Evolutionary conservation across 2,329 filamentous ascomycete genomes (phyloP), one percentile per base, ranked within the genome.

Genomic region (Colletotrichum sp.): DNA sequence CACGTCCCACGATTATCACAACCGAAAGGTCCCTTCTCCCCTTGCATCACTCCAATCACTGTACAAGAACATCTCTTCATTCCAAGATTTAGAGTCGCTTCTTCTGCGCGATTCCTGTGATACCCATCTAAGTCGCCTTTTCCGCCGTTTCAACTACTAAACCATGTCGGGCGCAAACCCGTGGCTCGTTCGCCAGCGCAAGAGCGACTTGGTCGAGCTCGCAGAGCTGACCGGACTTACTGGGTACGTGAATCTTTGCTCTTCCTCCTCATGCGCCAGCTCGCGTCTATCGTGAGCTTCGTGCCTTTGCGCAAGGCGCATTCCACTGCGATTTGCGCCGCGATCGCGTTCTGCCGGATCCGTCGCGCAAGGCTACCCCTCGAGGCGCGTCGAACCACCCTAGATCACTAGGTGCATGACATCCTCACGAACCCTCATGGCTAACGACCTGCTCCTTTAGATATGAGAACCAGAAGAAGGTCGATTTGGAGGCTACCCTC

Each of bases 181-280:
- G 80, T 98, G 94, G 92, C 90, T 98, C 83, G 91, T 93, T 85
- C 90, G 91, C 84, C 94, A 97, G 90, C 93, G 94, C 88, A 98
- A 98, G 90, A 90, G 89, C 80, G 95, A 96, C 79, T 91, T 98
- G 72, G 85, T 92, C 80, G 93, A 95, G 78, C 89, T 98, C 77
- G 95, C 95, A 76, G 91, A 95, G 79, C 87, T 89, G 63, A 90
- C 94, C 77, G 93, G 93, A 75, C 88, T 96, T 71, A 89, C 91
- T 82, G 91, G 94, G 95, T 98, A 92, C 82, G 93, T 90, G 77
- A 34, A 62, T 64, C 68, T 39, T 32, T 60, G 32, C 71, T 49
- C 39, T 62, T 69, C 26, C 12, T 15, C 15, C 57, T 69, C 26
- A 62, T 64, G 34, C 44, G 44, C 10, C 44, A 21, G 44, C 28